These are phyloP conservation scores for Cyclospora cayetanensis DNA, from an alignment of 169 alveolate genomes.

Conservation along the genomic window DNA sequence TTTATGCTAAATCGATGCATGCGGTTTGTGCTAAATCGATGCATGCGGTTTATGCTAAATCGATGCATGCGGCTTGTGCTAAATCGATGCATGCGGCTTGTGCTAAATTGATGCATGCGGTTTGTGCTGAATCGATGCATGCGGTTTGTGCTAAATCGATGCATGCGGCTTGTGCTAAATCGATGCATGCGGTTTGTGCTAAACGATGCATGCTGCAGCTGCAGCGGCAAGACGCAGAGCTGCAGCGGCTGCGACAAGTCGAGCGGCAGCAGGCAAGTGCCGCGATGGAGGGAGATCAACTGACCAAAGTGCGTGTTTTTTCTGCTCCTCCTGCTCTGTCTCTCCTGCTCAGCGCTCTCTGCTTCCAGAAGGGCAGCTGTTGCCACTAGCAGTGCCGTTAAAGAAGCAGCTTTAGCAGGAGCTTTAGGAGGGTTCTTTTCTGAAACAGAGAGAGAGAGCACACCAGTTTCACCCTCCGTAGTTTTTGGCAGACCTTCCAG, in stretches of 20 bases:
- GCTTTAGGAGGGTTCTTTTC: too few species aligned
- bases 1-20: too few species aligned
- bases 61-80: not conserved
- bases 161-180: not conserved
- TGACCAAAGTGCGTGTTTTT: not conserved
- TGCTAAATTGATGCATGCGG: not conserved
- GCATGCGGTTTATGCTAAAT: too few species aligned
- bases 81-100: not conserved
- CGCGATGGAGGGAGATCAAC: not conserved
- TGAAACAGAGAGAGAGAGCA: too few species aligned
- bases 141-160: not conserved
- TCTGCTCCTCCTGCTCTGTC: not conserved
- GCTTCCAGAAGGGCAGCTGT: not conserved
- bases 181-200: not conserved
- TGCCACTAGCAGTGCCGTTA: not conserved
- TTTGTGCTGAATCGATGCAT: not conserved
- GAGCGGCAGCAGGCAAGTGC: not conserved
- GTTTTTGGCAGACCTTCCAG: too few species aligned
- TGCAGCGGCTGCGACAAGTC: not conserved
- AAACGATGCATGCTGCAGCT: not conserved
- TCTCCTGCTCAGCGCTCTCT: not conserved
- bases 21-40: too few species aligned
- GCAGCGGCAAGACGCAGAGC: not conserved
- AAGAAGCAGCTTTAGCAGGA: too few species aligned
- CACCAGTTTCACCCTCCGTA: too few species aligned